Conservation (phyloP, 352 stramenopile genomes). For the Aphanomyces invadans region DNA sequence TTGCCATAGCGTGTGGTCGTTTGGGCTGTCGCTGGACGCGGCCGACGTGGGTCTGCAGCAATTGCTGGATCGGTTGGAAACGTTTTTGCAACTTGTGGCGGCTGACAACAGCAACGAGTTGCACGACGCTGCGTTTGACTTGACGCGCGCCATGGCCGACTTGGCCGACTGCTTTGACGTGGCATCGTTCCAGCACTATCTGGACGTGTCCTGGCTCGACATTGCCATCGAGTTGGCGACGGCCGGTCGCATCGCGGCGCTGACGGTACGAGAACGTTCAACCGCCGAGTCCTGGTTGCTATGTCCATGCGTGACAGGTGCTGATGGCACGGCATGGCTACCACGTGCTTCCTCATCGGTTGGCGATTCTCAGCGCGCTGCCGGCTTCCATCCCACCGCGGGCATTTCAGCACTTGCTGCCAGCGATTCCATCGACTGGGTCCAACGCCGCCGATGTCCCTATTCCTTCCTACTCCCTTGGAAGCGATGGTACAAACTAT, state of each 20-base stretch:
- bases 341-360: not conserved
- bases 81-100: constrained; percentile 4
- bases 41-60: not conserved
- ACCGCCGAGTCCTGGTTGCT: not conserved
- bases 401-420: constrained; percentile 7
- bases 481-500: not conserved
- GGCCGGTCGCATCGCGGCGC: not conserved
- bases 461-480: not conserved
- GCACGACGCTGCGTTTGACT: not conserved
- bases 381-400: not conserved
- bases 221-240: not conserved
- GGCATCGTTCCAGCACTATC: not conserved
- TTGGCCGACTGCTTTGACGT: not conserved
- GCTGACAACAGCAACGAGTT: not conserved
- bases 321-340: not conserved
- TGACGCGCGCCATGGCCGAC: not conserved
- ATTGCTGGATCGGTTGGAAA: constrained; percentile 15
- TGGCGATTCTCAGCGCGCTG: not conserved
- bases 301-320: not conserved
- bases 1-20: constrained; percentile 9
- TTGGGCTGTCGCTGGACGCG: not conserved
- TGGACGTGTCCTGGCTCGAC: not conserved
- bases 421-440: not conserved
- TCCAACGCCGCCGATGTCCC: not conserved
- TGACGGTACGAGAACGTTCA: not conserved